Evolutionary conservation across 2,329 filamentous ascomycete genomes (phyloP), one percentile per base, ranked within the genome.

Genomic region (Aspergillus latus): DNA sequence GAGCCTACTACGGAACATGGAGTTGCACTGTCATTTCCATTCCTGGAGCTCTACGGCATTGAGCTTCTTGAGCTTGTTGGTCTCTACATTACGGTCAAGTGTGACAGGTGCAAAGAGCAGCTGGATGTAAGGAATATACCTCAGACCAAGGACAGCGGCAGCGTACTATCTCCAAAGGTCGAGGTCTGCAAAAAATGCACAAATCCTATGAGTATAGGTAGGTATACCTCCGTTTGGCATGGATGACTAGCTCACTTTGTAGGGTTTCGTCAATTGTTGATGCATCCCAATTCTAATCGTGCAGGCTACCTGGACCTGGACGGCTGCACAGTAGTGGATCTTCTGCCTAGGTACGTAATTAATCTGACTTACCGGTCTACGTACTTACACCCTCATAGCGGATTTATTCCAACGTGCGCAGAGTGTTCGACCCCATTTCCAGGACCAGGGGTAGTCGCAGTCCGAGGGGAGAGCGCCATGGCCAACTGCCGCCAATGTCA

Each of bases 401-500:
- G 85, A 40, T 93, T 95, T 74, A 76, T 89, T 30, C 90, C 90
- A 13, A 92, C 88, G 0, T 95, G 90, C 70, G 81, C 83, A 1
- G 81, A 83, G 66, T 95, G 90, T 74, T 94, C 90, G 30, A 88
- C 86, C 0, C 66, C 84, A 1, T 84, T 86, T 59, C 81, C 82
- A 3, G 68, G 72, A 7, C 80, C 82, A 15, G 89, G 88, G 0
- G 80, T 94, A 34, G 80, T 87, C 13, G 86, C 88, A 4, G 88
- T 93, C 5, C 82, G 88, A 28, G 89, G 89, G 45, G 89, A 93
- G 58, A 84, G 84, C 15, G 83, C 84, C 21, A 86, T 85, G 66
- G 89, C 90, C 57, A 82, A 90, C 37, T 95, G 90, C 74, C 84
- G 90, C 48, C 83, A 88, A 65, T 95, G 90, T 70, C 90, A 94